These are phyloP conservation scores for Pontederia paniculata DNA, from an alignment of 176 grass and related monocot species.

Conservation along the genomic window DNA sequence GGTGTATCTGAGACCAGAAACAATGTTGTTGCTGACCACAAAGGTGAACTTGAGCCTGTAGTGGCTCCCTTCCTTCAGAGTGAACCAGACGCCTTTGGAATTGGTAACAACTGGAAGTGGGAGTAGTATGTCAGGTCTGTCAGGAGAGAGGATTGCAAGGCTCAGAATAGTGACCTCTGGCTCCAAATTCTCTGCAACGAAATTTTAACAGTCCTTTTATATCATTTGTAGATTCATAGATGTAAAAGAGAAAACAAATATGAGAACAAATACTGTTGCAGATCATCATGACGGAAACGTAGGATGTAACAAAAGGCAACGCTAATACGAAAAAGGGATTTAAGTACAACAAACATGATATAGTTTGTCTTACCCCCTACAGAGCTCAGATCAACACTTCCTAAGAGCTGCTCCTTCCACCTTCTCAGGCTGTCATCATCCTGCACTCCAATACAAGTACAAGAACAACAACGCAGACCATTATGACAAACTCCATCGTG, in stretches of 20 bases:
- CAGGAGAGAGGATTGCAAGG: slow-evolving; percentile 77
- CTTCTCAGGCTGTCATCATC: slow-evolving; percentile 90
- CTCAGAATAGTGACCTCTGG: slow-evolving; percentile 74
- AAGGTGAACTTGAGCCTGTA: slow-evolving; percentile 96
- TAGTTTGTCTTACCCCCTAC: slow-evolving; percentile 55
- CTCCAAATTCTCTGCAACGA: slow-evolving; percentile 56
- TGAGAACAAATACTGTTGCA: too few species aligned
- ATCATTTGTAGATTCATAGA: too few species aligned
- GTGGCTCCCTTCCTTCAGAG: slow-evolving; percentile 72
- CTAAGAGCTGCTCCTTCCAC: slow-evolving; percentile 94
- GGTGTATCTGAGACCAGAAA: slow-evolving; percentile 88
- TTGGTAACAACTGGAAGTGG: slow-evolving; percentile 58
- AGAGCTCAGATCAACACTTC: slow-evolving; percentile 80
- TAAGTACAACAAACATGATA: not conserved
- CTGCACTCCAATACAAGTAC: slow-evolving; percentile 11
- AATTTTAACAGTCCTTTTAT: not conserved
- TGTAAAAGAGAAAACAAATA: too few species aligned
- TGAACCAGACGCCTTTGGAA: slow-evolving; percentile 77
- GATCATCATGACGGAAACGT: too few species aligned
- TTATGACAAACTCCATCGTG: too few species aligned
- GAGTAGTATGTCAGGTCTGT: slow-evolving; percentile 59
- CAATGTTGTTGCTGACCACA: slow-evolving; percentile 82
- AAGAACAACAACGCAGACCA: not conserved
- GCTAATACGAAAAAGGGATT: too few species aligned
- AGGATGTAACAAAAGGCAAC: too few species aligned